Percentiles rank a stretch among this genome's conserved stretches.
phyloP scores from a whole-genome alignment of 176 grass and related monocot species.

The Oryza brachyantha region DNA sequence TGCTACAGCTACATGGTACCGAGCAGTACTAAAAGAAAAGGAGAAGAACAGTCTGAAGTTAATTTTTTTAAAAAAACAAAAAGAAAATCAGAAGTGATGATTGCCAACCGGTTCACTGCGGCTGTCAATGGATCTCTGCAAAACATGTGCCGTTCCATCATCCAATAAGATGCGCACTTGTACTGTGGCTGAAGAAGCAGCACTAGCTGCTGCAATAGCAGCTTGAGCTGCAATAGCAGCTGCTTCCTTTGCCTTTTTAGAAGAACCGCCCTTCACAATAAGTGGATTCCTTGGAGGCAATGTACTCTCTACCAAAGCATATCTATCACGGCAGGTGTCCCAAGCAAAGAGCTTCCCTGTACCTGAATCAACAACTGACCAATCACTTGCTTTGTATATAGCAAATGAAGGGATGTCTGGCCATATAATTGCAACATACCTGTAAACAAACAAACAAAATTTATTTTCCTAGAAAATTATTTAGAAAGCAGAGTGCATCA shows the following conservation, averaged over 20 bases:
- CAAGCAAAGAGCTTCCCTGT: constrained; percentile 96
- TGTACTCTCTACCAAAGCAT: constrained; percentile 85
- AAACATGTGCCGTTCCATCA: constrained; percentile 89
- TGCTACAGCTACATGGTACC: background rate
- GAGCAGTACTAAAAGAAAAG: background rate
- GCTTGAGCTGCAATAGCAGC: constrained; percentile 92
- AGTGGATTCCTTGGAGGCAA: constrained; percentile 84
- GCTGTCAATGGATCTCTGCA: constrained; percentile 90
- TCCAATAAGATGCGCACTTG: constrained; percentile 98
- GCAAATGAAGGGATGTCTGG: constrained; percentile 95
- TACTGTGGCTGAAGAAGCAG: constrained; percentile 84
- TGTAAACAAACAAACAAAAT: constrained; percentile 45
- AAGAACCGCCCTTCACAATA: constrained; percentile 84
- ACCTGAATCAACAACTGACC: constrained; percentile 88
- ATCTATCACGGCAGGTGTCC: constrained; percentile 94
- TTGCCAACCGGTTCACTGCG: constrained; percentile 81
- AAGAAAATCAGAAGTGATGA: constrained; percentile 10
- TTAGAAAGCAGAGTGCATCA: background rate
- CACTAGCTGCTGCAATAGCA: constrained; percentile 77
- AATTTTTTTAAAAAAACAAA: no score
- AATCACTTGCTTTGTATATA: constrained; percentile 95
- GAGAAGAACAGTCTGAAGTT: background rate
- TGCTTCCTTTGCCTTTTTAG: constrained; percentile 97
- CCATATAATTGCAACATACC: constrained; percentile 93
- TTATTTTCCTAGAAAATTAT: constrained; percentile 7